Conservation (phyloP, 768 basidiomycete species). For the Auricularia sp. region DNA sequence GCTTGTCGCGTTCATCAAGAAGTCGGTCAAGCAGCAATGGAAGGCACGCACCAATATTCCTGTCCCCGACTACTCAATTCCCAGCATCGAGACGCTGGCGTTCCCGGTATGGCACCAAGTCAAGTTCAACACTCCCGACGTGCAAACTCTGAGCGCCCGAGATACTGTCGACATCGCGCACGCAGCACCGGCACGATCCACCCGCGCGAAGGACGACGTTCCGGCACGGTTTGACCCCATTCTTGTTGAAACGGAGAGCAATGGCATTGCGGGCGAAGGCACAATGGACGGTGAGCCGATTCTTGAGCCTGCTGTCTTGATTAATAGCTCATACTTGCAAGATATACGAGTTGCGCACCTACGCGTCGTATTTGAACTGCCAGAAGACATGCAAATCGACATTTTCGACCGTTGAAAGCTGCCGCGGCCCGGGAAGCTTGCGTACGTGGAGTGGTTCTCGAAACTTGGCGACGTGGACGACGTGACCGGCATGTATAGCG, state of each 20-base stretch:
- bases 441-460: not conserved
- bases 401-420: not conserved
- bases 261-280: not conserved
- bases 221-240: constrained; percentile 27
- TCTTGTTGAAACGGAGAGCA: constrained; percentile 11
- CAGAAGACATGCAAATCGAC: not conserved
- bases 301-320: too few species aligned
- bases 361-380: not conserved
- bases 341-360: not conserved
- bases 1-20: not conserved
- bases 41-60: not conserved
- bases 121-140: not conserved
- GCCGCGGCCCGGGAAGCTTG: not conserved
- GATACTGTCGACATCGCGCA: not conserved
- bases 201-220: too few species aligned
- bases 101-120: not conserved
- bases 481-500: not conserved
- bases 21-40: not conserved
- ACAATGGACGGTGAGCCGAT: not conserved
- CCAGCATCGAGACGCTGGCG: not conserved
- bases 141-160: not conserved
- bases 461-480: not conserved
- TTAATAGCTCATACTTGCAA: not conserved
- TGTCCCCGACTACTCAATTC: not conserved
- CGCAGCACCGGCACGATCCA: constrained; percentile 9